Conservation (phyloP, 2,329 filamentous ascomycete species). For the Monosporascus sp. region DNA sequence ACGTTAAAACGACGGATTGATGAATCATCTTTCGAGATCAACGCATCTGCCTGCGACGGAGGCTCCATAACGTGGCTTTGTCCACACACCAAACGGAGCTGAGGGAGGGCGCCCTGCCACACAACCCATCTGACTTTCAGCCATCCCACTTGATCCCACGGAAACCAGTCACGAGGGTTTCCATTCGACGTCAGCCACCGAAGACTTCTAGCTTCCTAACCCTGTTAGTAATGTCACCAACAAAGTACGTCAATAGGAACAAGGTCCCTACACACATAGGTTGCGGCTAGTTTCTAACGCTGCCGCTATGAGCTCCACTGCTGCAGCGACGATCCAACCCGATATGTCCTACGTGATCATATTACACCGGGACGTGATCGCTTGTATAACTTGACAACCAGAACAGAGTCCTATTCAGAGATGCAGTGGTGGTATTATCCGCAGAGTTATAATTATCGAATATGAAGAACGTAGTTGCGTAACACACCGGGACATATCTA, state of each 20-base stretch:
- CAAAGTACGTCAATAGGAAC: no score
- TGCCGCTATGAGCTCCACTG: no score
- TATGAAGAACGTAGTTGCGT: not conserved
- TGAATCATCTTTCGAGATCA: not conserved
- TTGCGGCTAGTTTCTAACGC: no score
- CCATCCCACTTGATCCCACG: not conserved
- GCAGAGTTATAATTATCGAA: not conserved
- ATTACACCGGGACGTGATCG: no score
- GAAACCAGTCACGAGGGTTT: not conserved
- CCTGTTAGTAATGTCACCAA: no score
- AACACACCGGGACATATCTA: not conserved
- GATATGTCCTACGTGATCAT: no score
- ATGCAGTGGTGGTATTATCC: no score
- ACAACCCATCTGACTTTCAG: not conserved
- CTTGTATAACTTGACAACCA: no score
- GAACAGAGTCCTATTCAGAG: no score
- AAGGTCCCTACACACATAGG: no score
- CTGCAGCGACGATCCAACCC: no score
- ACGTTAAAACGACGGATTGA: not conserved
- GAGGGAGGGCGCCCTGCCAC: not conserved
- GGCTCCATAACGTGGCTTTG: not conserved
- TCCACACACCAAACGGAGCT: not conserved
- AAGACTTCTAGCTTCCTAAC: not conserved
- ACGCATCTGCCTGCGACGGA: not conserved
- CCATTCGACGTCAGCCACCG: not conserved